Evolutionary conservation across 2,329 filamentous ascomycete species (phyloP).

Genomic region (Calonectria pseudoreteaudii): DNA sequence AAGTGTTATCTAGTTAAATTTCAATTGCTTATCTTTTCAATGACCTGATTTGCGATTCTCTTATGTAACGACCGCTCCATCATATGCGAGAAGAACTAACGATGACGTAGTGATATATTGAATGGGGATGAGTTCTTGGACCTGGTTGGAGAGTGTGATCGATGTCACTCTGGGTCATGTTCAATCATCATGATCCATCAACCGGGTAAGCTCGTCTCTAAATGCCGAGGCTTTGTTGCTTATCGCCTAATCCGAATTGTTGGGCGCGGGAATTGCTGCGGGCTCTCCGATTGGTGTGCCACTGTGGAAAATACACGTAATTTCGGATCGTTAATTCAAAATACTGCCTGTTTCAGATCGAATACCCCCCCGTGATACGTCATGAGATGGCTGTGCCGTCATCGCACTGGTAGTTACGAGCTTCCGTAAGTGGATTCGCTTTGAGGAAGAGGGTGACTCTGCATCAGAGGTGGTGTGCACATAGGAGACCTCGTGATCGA

Average conservation of each 20-base stretch:
- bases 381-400: not conserved
- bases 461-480: not conserved
- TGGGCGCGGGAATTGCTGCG: not conserved
- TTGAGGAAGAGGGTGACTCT: not conserved
- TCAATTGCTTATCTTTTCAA: not conserved
- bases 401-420: not conserved
- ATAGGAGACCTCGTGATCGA: not conserved
- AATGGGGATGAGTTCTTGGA: not conserved
- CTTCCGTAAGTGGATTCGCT: not conserved
- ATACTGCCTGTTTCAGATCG: not conserved
- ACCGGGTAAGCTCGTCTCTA: not conserved
- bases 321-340: not conserved
- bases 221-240: not conserved
- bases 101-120: not conserved
- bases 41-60: not conserved
- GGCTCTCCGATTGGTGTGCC: not conserved
- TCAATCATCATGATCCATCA: not conserved
- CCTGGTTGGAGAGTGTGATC: not conserved
- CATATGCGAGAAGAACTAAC: not conserved
- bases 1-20: not conserved
- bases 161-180: not conserved
- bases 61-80: not conserved
- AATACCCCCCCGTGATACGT: not conserved
- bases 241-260: not conserved
- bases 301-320: not conserved